Base-by-base conservation (phyloP, 805 yeast species). In the Yarrowia sp. region DNA sequence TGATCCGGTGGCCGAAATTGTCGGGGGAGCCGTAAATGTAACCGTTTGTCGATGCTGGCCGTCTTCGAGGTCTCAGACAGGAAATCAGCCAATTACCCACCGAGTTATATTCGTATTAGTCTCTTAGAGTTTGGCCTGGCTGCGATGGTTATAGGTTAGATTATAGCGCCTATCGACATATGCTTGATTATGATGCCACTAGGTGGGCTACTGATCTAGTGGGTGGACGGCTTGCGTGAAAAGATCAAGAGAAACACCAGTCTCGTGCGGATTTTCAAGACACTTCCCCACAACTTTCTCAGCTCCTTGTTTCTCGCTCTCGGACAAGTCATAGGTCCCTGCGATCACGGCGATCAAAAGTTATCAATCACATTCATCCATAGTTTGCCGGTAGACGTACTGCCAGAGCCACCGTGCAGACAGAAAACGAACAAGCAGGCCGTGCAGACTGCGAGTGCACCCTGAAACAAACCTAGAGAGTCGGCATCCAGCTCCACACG, bases 391-490 rank as follows among this genome's bases (percentile, higher is more conserved):
- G 14, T 14, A 10, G 2, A 19, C 22, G 41, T 36, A 22, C 41
- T 18, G 19, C 4, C 41, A 36, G 41, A 18, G 41, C 41, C 41
- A 36, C 41, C 1, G 4, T 35, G 22, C 39, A 18, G 22, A n/a
- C n/a, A n/a, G n/a, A n/a, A n/a, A n/a, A n/a, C n/a, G n/a, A n/a
- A n/a, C n/a, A n/a, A n/a, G n/a, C n/a, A n/a, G 7, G 27, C 39
- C 5, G 39, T 35, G 22, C 39, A 35, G 22, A 7, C 21, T 19
- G 22, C 22, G 14, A 36, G n/a, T 18, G 41, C 41, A 36, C 41
- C 41, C 42, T 38, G 42, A 38, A 38, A 38, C 42, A 38, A 38
- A 38, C 25, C 42, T 38, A 38, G 42, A 38, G 25, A 21, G 42
- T n/a, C 25, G 42, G 42, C 25, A 13, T 9, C 6, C 13, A 12